Evolutionary conservation across 257 asterid species (phyloP), one percentile per base, ranked within the genome.

Genomic region (Penstemon barbatus): DNA sequence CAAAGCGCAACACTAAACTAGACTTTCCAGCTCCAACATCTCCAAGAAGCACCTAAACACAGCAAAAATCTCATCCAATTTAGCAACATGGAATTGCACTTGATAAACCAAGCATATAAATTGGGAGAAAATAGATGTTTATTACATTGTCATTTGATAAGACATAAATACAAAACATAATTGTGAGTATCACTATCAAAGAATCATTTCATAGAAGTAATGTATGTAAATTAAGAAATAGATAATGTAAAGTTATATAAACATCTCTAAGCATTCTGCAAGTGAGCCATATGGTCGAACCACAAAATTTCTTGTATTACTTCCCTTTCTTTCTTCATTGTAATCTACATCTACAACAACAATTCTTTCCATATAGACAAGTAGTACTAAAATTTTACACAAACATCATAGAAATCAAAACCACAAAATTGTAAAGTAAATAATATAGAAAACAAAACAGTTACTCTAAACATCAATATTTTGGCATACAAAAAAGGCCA

Each of bases 11-110:
- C 19, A 89, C 96, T 62, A 89, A 68, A 79, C 96, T 89, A 63
- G 96, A 89, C 59, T 89, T 89, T 72, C 96, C 96, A 72, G 96
- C 87, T 79, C 95, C 96, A 71, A 89, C 96, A 73, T 89, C 96
- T 62, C 96, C 96, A 33, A 89, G 95, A 64, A 89, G 92, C 78
- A 89, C 96, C 96, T 89, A 67, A 5, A 48, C 48, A 45, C 33
- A 63, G 15, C 56, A 55, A 37, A 57, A 53, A 39, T 49, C 4
- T 33, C 43, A 64, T 40, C 42, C 39, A 59, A 73, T 37, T 71
- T 62, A 71, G 71, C 60, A 74, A 63, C 8, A 57, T 39, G 38
- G 39, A 44, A 65, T 41, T 46, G 44, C 63, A 61, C 38, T 12
- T 40, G 39, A 55, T 41, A 37, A 38, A 33, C 10, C 52, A 41